Percentiles rank a stretch among this genome's conserved stretches.
Evolutionary conservation across 495 filamentous ascomycete species (phyloP).

Genomic region (Penicillium longicatenatum): DNA sequence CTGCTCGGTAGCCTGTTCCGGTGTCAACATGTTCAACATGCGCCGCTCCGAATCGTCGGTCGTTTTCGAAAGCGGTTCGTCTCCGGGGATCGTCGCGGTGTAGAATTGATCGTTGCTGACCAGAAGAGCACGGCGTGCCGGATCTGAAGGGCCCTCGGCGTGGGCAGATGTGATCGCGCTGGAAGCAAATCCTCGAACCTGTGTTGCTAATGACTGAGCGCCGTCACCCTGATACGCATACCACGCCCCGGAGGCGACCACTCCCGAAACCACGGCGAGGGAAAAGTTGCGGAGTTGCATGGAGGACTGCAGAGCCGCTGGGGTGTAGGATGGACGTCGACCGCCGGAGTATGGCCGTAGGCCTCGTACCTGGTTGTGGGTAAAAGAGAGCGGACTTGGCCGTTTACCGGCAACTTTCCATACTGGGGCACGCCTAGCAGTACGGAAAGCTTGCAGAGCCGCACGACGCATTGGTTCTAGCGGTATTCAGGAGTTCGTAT

Average conservation of each 20-base stretch:
- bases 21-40: slow-evolving; percentile 92
- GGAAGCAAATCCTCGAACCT: slow-evolving; percentile 33
- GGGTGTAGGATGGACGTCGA: slow-evolving; percentile 38
- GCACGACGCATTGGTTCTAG: slow-evolving; percentile 63
- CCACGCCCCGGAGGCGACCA: slow-evolving; percentile 66
- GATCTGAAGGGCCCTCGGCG: slow-evolving; percentile 33
- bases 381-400: slow-evolving; percentile 45
- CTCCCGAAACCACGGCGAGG: slow-evolving; percentile 58
- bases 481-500: neutral
- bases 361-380: slow-evolving; percentile 47
- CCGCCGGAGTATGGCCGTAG: slow-evolving; percentile 45
- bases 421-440: slow-evolving; percentile 58
- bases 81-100: slow-evolving; percentile 75
- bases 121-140: slow-evolving; percentile 55
- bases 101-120: slow-evolving; percentile 85
- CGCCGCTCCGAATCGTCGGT: slow-evolving; percentile 78
- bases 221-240: slow-evolving; percentile 58
- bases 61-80: slow-evolving; percentile 82
- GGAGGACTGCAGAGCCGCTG: slow-evolving; percentile 49
- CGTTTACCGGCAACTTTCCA: slow-evolving; percentile 54
- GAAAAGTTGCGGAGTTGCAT: slow-evolving; percentile 69
- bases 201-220: slow-evolving; percentile 26
- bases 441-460: slow-evolving; percentile 61
- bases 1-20: slow-evolving; percentile 90
- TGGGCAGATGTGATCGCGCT: slow-evolving; percentile 31